Percentiles rank a stretch among this genome's conserved stretches.
Evolutionary conservation across 305 asterid genomes (phyloP).

Genomic region (Fraxinus greggii): DNA sequence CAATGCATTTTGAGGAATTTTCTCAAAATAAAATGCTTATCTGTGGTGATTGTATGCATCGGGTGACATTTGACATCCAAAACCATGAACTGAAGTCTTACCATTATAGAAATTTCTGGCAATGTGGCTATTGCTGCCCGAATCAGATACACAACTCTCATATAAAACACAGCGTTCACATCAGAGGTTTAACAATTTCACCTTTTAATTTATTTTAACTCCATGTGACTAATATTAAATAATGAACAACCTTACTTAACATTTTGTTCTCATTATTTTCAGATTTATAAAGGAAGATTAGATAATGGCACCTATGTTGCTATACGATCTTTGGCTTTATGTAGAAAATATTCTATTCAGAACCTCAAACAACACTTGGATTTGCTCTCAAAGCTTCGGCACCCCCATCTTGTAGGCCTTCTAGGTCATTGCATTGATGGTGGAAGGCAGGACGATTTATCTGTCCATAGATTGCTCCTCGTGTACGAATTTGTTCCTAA

Average conservation of each 20-base stretch:
- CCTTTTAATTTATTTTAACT: not conserved
- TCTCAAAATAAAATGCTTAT: not conserved
- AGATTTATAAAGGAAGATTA: constrained; percentile 86
- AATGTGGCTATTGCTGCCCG: not conserved
- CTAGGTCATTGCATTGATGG: constrained; percentile 85
- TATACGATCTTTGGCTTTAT: constrained; percentile 54
- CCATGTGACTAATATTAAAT: constrained; percentile 11
- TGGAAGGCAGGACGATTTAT: constrained; percentile 57
- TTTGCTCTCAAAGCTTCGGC: constrained; percentile 77
- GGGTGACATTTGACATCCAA: not conserved
- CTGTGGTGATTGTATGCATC: not conserved
- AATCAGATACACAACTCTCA: not conserved
- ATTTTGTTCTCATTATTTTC: constrained; percentile 27
- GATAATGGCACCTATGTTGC: constrained; percentile 64
- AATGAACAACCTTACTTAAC: constrained; percentile 24
- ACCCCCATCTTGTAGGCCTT: constrained; percentile 75
- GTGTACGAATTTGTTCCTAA: constrained; percentile 76
- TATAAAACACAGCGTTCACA: not conserved
- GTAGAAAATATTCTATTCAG: constrained; percentile 53
- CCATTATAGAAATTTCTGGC: not conserved
- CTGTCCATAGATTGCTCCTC: constrained; percentile 61
- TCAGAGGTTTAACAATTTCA: not conserved
- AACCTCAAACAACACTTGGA: constrained; percentile 75
- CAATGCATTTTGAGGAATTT: not conserved
- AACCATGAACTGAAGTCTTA: not conserved